Base-by-base conservation (phyloP, 495 filamentous ascomycete genomes). In the Xylaria nigripes region DNA sequence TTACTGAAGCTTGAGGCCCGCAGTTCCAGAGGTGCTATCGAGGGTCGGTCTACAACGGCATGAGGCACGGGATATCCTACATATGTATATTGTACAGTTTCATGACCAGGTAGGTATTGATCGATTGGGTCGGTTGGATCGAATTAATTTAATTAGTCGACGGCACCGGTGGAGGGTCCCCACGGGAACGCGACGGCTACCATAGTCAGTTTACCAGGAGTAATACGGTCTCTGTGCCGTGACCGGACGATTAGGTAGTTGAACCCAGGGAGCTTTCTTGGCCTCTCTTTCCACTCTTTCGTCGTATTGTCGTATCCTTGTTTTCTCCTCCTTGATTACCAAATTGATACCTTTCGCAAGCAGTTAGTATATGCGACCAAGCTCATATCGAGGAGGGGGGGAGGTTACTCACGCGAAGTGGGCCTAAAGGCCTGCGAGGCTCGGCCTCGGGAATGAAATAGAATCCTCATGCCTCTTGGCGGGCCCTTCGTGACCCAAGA, bases 281-380 rank as follows among this genome's bases (percentile, higher is more conserved):
- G 79, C 73, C 66, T 81, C 70, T 69, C 86, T 87, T 61, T 82
- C 82, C 63, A 88, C 78, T 53, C 83, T 77, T 62, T 95, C 90
- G 53, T 86, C 70, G 66, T 84, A 83, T 61, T 86, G 76, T 29
- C 93, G 80, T 46, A 96, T 82, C 27, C 88, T 76, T 1, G 93
- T 96, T 67, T 83, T 83, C 68, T 97, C 88, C 65, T 97, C 93
- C 74, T 98, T 98, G 65, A 98, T 72, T 5, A 95, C 60, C 16
- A 97, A 68, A 0, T 85, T 81, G n/a, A 96, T 80, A 53, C 78
- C 86, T 88, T 36, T 49, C 1, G 19, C 51, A 10, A 40, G 6
- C 9, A 12, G 32, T 30, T 13, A 50, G 24, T 8, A 38, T 30
- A 15, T n/a, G 13, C 27, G 38, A 57, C 21, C n/a, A 12, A 24